Conservation (phyloP, 441 rosid species). For the Gossypium trilobum region DNA sequence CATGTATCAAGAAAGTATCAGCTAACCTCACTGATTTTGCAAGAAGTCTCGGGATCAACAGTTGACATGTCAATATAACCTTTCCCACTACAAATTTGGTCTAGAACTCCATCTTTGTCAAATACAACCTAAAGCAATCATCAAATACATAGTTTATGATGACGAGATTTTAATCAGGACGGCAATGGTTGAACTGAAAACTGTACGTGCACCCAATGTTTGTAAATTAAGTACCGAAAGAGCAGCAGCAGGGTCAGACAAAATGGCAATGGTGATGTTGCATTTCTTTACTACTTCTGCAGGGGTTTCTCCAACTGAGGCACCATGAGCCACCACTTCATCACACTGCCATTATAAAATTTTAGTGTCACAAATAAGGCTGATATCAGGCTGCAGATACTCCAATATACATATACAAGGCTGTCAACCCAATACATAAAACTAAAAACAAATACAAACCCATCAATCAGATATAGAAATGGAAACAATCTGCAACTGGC, state of each 20-base stretch:
- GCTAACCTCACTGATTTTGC: constrained; percentile 59
- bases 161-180: not conserved
- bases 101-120: constrained; percentile 74
- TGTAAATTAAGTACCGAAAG: constrained; percentile 44
- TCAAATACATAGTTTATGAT: not conserved
- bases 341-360: constrained; percentile 43
- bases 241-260: constrained; percentile 86
- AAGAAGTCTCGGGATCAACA: constrained; percentile 80
- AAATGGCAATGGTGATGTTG: constrained; percentile 71
- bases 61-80: constrained; percentile 93
- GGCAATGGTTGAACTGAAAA: not conserved
- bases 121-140: constrained; percentile 62
- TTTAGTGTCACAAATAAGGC: not conserved
- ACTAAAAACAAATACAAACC: not conserved
- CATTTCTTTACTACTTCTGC: constrained; percentile 79
- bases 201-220: not conserved
- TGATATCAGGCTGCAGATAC: not conserved
- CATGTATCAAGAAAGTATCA: not conserved
- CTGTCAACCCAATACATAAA: not conserved
- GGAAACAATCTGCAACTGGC: not conserved
- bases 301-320: constrained; percentile 68
- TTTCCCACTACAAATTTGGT: constrained; percentile 61
- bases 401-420: too few species aligned
- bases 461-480: not conserved
- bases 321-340: constrained; percentile 75